Evolutionary conservation across 495 filamentous ascomycete genomes (phyloP).

Genomic region (Patellaria atrata): DNA sequence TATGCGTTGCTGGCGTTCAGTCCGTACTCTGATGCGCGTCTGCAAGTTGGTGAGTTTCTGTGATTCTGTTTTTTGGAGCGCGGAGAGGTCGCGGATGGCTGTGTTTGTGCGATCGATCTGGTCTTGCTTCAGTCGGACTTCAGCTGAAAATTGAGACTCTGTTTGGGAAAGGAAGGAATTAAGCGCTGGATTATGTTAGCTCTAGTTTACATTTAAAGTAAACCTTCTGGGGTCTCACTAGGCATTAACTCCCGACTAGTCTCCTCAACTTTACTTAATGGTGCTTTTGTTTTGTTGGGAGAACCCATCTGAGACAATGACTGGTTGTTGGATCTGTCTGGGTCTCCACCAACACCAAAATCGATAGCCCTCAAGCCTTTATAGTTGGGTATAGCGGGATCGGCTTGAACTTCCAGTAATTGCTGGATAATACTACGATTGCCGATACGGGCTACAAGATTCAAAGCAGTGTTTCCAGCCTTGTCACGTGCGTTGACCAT

Average conservation of each 20-base stretch:
- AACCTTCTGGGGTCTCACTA: slow-evolving; percentile 35
- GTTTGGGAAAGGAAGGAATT: slow-evolving; percentile 59
- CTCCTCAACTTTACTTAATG: slow-evolving; percentile 22
- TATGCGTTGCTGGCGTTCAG: slow-evolving; percentile 45
- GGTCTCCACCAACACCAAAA: slow-evolving; percentile 77
- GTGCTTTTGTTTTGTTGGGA: slow-evolving; percentile 23
- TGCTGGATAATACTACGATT: slow-evolving; percentile 87
- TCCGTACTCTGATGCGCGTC: slow-evolving; percentile 40
- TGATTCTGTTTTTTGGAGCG: slow-evolving; percentile 59
- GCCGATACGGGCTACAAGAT: slow-evolving; percentile 78
- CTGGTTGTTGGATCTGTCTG: slow-evolving; percentile 25
- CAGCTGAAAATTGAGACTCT: slow-evolving; percentile 57
- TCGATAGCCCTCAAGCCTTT: slow-evolving; percentile 75
- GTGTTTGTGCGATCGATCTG: slow-evolving; percentile 62
- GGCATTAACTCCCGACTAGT: slow-evolving; percentile 25
- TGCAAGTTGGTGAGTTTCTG: slow-evolving; percentile 53
- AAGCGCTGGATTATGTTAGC: slow-evolving; percentile 38
- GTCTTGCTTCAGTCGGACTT: slow-evolving; percentile 66
- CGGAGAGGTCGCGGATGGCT: slow-evolving; percentile 64
- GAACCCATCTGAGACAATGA: slow-evolving; percentile 25
- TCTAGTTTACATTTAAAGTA: not conserved
- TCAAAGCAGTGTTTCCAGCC: slow-evolving; percentile 85
- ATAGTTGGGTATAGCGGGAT: slow-evolving; percentile 75
- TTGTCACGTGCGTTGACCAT: slow-evolving; percentile 90
- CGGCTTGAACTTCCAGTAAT: slow-evolving; percentile 81